These are phyloP conservation scores for Eragrostis curvula DNA, from an alignment of 176 grass and related monocot genomes.

Conservation along the genomic window DNA sequence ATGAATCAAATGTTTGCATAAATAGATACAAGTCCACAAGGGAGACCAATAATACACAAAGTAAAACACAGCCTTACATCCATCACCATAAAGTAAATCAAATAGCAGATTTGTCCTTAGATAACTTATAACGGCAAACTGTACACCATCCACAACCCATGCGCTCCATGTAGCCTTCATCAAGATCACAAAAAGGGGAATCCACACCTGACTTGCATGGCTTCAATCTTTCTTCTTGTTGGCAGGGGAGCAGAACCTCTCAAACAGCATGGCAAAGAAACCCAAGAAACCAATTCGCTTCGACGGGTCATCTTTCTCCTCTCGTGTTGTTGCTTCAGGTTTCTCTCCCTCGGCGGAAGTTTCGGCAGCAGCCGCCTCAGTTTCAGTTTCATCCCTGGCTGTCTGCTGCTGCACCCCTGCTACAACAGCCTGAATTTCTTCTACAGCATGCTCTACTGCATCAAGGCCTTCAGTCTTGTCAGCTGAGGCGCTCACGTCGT, in stretches of 20 bases:
- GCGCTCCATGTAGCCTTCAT: constrained; percentile 15
- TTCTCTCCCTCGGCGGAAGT: constrained; percentile 34
- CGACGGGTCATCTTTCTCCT: constrained; percentile 49
- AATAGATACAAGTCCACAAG: constrained; percentile 17
- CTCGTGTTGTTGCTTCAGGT: constrained; percentile 27
- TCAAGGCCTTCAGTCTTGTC: constrained; percentile 25
- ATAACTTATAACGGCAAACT: constrained; percentile 41
- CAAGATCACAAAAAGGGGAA: constrained; percentile 29
- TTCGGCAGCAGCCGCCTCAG: constrained; percentile 41
- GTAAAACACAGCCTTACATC: constrained; percentile 9
- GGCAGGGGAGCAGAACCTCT: constrained; percentile 57
- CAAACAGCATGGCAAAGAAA: constrained; percentile 54
- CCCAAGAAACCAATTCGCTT: constrained; percentile 37
- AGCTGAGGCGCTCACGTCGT: constrained; percentile 6
- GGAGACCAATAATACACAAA: constrained; percentile 30
- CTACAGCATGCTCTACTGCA: constrained; percentile 28
- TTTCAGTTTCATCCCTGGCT: constrained; percentile 36
- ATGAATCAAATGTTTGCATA: constrained; percentile 35
- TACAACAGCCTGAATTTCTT: constrained; percentile 51
- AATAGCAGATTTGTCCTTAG: constrained; percentile 19
- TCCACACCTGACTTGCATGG: background rate
- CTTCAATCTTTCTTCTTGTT: constrained; percentile 60
- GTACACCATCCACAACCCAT: constrained; percentile 50
- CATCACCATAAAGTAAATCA: constrained; percentile 26
- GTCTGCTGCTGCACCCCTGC: constrained; percentile 37